Percentiles rank a stretch among this genome's conserved stretches.
Evolutionary conservation across 2,329 filamentous ascomycete species (phyloP).

Genomic region (Daldinia sp.): DNA sequence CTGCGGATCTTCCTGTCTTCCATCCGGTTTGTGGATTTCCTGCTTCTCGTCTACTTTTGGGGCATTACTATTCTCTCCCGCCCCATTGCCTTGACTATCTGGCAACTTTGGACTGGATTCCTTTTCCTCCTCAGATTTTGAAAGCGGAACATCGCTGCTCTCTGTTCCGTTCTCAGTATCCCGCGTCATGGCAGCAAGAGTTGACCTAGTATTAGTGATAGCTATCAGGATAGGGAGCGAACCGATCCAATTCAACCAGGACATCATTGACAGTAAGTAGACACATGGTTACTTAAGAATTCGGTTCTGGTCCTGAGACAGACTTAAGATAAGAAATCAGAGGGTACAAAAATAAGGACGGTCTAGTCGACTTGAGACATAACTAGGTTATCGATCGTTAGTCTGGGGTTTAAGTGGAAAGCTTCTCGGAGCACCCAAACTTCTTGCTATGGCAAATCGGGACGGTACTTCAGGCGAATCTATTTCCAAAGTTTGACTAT

Average conservation of each 20-base stretch:
- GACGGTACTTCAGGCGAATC: slow-evolving; percentile 1
- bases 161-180: slow-evolving; percentile 11
- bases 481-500: slow-evolving; percentile 11
- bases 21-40: background rate
- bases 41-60: background rate
- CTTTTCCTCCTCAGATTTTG: slow-evolving; percentile 8
- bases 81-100: background rate
- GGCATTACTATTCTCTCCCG: background rate
- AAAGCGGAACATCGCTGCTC: background rate
- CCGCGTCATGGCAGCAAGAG: slow-evolving; percentile 13
- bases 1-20: background rate
- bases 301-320: background rate
- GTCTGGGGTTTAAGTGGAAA: slow-evolving; percentile 18
- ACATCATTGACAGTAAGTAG: slow-evolving; percentile 19
- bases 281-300: slow-evolving; percentile 28
- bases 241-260: slow-evolving; percentile 27
- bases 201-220: slow-evolving; percentile 17
- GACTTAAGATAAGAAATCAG: slow-evolving; percentile 12
- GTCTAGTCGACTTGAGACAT: slow-evolving; percentile 12
- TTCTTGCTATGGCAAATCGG: background rate
- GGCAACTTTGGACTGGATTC: background rate
- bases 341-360: background rate
- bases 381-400: slow-evolving; percentile 21
- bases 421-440: slow-evolving; percentile 27
- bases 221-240: slow-evolving; percentile 17